These are phyloP conservation scores for Wickerhamiella alocasiicola DNA, from an alignment of 805 yeast species.

Conservation along the genomic window DNA sequence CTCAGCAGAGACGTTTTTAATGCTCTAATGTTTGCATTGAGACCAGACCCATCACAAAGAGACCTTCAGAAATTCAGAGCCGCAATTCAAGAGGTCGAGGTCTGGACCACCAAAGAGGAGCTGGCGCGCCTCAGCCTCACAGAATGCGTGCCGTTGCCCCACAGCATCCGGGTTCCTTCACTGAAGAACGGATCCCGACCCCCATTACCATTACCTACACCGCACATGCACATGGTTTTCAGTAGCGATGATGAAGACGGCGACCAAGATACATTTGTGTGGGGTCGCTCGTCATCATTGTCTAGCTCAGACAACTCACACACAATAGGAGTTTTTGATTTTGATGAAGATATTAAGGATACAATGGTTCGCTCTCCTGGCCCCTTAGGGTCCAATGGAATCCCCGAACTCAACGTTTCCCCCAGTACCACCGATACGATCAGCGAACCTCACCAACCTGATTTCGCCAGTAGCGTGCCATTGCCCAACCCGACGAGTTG, in stretches of 20 bases:
- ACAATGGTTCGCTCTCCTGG: not conserved
- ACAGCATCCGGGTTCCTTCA: not conserved
- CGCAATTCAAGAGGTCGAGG: slow-evolving; percentile 48
- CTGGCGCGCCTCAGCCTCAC: slow-evolving; percentile 25
- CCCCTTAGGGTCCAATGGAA: not conserved
- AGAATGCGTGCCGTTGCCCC: slow-evolving; percentile 4
- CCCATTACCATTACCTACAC: slow-evolving; percentile 7
- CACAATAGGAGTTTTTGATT: slow-evolving; percentile 4
- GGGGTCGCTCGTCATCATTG: not conserved
- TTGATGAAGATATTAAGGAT: slow-evolving; percentile 5
- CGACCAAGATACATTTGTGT: not conserved
- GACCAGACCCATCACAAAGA: slow-evolving; percentile 80
- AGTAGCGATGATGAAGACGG: not conserved
- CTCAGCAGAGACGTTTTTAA: slow-evolving; percentile 79
- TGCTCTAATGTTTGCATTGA: slow-evolving; percentile 64
- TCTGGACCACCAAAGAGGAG: slow-evolving; percentile 78
- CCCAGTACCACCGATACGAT: not conserved
- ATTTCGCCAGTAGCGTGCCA: not conserved
- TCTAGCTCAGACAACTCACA: not conserved
- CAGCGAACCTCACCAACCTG: not conserved
- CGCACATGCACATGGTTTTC: not conserved
- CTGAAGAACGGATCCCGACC: slow-evolving; percentile 4
- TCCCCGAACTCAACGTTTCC: not conserved
- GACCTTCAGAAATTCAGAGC: slow-evolving; percentile 46
- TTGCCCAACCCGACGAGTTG: not conserved